Conservation (phyloP, 805 yeast genomes). For the Maudiozyma saulgeensis region DNA sequence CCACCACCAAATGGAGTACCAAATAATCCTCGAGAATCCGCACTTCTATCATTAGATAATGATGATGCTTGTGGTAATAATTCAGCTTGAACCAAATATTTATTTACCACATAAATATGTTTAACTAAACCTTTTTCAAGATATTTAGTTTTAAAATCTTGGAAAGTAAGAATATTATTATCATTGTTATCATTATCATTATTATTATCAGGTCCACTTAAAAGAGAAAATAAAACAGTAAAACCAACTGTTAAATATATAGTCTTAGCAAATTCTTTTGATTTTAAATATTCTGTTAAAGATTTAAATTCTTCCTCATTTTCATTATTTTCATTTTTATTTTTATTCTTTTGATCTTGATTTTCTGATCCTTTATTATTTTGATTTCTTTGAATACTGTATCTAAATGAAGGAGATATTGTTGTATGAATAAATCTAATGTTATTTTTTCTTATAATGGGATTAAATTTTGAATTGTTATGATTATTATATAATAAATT, state of each 20-base stretch:
- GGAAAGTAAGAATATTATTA: slow-evolving; percentile 43
- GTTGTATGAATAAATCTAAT: background rate
- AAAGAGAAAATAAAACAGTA: slow-evolving; percentile 30
- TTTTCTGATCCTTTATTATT: too few relatives aligned
- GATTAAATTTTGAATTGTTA: too few relatives aligned
- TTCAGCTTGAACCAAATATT: slow-evolving; percentile 61
- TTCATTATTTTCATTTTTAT: slow-evolving; percentile 4
- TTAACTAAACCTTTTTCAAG: slow-evolving; percentile 72
- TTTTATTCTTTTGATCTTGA: background rate
- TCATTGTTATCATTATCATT: slow-evolving; percentile 12
- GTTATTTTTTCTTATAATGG: background rate
- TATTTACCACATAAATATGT: slow-evolving; percentile 63
- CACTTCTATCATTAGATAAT: slow-evolving; percentile 4
- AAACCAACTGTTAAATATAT: slow-evolving; percentile 33
- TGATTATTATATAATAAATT: background rate
- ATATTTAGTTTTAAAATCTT: slow-evolving; percentile 75
- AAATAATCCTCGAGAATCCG: background rate
- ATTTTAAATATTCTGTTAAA: slow-evolving; percentile 31
- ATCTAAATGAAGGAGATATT: background rate
- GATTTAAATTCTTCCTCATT: slow-evolving; percentile 20
- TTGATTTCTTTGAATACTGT: background rate
- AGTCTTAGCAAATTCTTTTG: slow-evolving; percentile 35
- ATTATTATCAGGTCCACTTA: slow-evolving; percentile 15
- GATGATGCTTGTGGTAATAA: slow-evolving; percentile 34
- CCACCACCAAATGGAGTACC: background rate